Evolutionary conservation across 2,329 filamentous ascomycete genomes (phyloP).

Genomic region (Chrysoporthe deuterocubensis): DNA sequence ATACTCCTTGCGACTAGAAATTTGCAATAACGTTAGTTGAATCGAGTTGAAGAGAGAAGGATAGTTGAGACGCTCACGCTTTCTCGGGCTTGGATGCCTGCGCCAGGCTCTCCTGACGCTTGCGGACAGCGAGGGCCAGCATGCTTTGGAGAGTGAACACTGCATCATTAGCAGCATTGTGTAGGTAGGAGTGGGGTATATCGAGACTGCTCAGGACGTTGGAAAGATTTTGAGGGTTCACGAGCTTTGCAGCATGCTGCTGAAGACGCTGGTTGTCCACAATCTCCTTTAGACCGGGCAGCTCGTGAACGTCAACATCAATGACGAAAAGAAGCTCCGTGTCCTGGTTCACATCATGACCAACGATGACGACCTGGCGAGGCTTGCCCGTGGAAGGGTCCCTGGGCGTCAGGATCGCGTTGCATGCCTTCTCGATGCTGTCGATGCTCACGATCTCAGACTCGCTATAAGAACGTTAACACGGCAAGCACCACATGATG

Average conservation of each 20-base stretch:
- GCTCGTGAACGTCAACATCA: constrained; percentile 62
- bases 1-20: constrained; percentile 27
- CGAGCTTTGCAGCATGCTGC: constrained; percentile 61
- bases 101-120: constrained; percentile 36
- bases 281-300: constrained; percentile 62
- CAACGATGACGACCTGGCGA: constrained; percentile 72
- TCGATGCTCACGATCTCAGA: constrained; percentile 48
- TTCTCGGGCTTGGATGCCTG: constrained; percentile 23
- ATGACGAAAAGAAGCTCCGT: constrained; percentile 67
- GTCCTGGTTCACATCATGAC: constrained; percentile 73
- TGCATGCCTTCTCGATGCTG: constrained; percentile 36
- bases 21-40: constrained; percentile 4
- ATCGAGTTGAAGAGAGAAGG: not conserved
- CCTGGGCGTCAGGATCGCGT: constrained; percentile 40
- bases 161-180: constrained; percentile 89
- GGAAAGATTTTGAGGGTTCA: constrained; percentile 59
- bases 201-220: constrained; percentile 66
- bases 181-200: constrained; percentile 67
- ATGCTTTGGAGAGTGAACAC: constrained; percentile 77
- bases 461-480: constrained; percentile 38
- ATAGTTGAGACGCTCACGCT: constrained; percentile 4
- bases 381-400: constrained; percentile 21
- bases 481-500: not conserved
- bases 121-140: constrained; percentile 59
- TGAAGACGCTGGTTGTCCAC: constrained; percentile 77